These are phyloP conservation scores for Dendrocalamus sinicus DNA, from an alignment of 176 grass and related monocot species.

Conservation along the genomic window DNA sequence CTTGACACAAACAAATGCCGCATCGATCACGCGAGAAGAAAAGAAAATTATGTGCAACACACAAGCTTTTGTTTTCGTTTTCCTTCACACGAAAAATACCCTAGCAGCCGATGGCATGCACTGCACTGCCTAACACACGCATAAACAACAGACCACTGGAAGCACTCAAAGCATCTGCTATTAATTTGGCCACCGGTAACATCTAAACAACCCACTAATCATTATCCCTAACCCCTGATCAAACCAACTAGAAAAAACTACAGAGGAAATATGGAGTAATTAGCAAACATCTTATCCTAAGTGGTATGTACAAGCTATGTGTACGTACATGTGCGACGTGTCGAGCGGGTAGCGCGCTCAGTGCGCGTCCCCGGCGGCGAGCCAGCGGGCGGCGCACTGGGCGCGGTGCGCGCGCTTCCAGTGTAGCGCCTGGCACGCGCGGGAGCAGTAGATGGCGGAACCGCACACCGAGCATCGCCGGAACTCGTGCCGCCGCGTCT, in stretches of 20 bases:
- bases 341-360: not conserved
- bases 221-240: not conserved
- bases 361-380: not conserved
- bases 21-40: not conserved
- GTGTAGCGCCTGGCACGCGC: slow-evolving; percentile 74
- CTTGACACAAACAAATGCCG: not conserved
- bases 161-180: not conserved
- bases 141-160: not conserved
- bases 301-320: not conserved
- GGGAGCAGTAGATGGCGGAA: slow-evolving; percentile 65
- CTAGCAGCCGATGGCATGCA: not conserved
- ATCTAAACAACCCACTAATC: slow-evolving; percentile 19
- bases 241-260: not conserved
- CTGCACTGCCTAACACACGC: not conserved
- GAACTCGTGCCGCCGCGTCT: slow-evolving; percentile 74
- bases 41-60: not conserved
- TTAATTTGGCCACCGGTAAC: not conserved
- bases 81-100: not conserved
- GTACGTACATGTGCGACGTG: not conserved
- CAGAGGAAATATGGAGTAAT: not conserved
- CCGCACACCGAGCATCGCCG: slow-evolving; percentile 70
- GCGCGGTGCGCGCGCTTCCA: slow-evolving; percentile 68
- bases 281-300: not conserved
- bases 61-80: not conserved
- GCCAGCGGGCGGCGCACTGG: slow-evolving; percentile 34